phyloP scores from a whole-genome alignment of 345 rosid species.

The Reutealis trisperma region DNA sequence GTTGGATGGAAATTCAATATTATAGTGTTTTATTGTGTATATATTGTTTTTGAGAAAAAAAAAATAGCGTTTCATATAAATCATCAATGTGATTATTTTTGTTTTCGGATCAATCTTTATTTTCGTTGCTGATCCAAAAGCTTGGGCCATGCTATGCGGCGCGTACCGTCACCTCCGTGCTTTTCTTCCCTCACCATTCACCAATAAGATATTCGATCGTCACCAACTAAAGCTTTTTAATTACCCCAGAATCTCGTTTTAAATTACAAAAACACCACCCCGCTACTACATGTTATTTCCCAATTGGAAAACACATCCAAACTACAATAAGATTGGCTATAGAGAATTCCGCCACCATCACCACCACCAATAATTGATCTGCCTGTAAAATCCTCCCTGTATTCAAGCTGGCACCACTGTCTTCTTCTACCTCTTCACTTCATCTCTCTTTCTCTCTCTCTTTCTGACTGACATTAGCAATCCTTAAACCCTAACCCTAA shows the following conservation, averaged over 20 bases:
- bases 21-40: too few species aligned
- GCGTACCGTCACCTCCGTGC: neutral
- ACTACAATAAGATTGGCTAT: neutral
- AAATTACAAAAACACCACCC: neutral
- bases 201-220: too few species aligned
- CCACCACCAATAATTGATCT: slow-evolving; percentile 34
- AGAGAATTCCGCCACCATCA: slow-evolving; percentile 1
- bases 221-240: neutral
- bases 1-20: too few species aligned
- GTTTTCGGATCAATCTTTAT: too few species aligned
- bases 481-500: slow-evolving; percentile 49
- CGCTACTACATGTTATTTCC: neutral
- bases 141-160: too few species aligned
- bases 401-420: slow-evolving; percentile 63
- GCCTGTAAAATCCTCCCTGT: slow-evolving; percentile 52
- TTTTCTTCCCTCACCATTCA: too few species aligned
- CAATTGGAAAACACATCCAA: neutral
- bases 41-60: too few species aligned
- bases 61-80: too few species aligned
- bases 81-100: too few species aligned
- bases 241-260: neutral
- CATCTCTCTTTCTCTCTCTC: neutral
- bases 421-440: slow-evolving; percentile 18
- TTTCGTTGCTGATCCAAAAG: too few species aligned
- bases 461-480: neutral